Evolutionary conservation across 208 protist genomes (phyloP).

Genomic region (Crithidia fasciculata): DNA sequence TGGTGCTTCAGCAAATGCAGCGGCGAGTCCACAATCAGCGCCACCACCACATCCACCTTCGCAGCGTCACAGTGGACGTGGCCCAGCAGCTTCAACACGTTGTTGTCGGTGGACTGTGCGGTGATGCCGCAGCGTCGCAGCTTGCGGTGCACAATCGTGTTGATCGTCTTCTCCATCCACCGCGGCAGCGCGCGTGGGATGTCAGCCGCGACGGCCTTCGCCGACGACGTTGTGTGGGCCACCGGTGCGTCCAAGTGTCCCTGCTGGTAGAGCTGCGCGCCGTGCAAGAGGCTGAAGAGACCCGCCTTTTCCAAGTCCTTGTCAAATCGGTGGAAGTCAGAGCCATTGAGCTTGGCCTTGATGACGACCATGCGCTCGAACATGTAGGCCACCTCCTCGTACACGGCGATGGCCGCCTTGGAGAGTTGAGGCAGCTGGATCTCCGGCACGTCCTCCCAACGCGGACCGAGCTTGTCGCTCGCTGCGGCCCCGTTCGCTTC

Average conservation of each 20-base stretch:
- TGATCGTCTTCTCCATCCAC: constrained; percentile 53
- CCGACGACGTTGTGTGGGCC: constrained; percentile 5
- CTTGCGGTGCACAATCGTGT: constrained; percentile 31
- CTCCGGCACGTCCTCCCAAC: constrained; percentile 27
- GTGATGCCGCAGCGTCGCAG: constrained; percentile 27
- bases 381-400: constrained; percentile 69
- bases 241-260: constrained; percentile 34
- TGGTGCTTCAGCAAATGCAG: constrained; percentile 40
- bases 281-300: constrained; percentile 66
- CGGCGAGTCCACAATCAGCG: constrained; percentile 40
- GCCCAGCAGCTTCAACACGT: constrained; percentile 60
- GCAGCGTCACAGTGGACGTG: constrained; percentile 55
- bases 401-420: constrained; percentile 45
- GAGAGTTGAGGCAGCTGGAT: constrained; percentile 28
- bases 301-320: constrained; percentile 42
- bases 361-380: constrained; percentile 62
- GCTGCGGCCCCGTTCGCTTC: background rate
- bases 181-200: constrained; percentile 27
- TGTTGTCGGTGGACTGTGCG: constrained; percentile 38
- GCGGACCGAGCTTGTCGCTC: background rate
- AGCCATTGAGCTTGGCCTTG: constrained; percentile 25
- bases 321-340: constrained; percentile 45
- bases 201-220: constrained; percentile 3
- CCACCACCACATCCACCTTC: constrained; percentile 52
- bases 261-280: constrained; percentile 43